These are phyloP conservation scores for Salix exigua DNA, from an alignment of 345 rosid species.

Conservation along the genomic window DNA sequence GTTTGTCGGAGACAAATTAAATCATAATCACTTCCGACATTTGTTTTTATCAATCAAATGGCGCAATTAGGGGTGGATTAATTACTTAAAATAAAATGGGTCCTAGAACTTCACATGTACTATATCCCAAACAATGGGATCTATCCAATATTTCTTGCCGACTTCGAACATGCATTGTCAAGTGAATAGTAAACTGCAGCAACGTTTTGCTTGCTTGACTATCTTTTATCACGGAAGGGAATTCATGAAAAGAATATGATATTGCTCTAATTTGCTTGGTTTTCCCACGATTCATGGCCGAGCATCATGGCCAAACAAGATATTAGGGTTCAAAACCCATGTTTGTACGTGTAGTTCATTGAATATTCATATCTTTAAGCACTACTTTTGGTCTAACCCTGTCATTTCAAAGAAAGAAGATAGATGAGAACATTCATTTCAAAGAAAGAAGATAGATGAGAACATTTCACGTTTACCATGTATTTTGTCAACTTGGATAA, in stretches of 20 bases:
- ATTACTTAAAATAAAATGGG: neutral
- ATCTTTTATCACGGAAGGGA: neutral
- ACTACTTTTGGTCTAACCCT: neutral
- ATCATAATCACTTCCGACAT: slow-evolving; percentile 2
- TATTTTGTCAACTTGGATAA: too few species aligned
- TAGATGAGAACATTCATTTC: neutral
- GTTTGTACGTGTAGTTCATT: neutral
- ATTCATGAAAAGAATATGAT: neutral
- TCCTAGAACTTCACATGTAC: neutral
- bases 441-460: neutral
- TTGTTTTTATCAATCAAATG: neutral
- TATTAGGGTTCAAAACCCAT: neutral
- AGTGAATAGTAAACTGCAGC: neutral
- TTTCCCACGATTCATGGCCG: neutral
- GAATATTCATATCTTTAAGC: neutral
- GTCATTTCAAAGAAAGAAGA: neutral
- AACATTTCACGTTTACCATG: neutral
- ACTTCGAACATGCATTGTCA: neutral
- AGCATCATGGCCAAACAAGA: neutral
- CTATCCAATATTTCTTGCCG: neutral
- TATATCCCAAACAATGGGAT: neutral
- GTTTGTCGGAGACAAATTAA: slow-evolving; percentile 13
- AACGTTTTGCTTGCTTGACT: neutral
- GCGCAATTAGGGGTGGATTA: neutral
- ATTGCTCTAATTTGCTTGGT: neutral